Evolutionary conservation across 202 grass and related monocot genomes (phyloP).

Genomic region (Cymbopogon flexuosus): DNA sequence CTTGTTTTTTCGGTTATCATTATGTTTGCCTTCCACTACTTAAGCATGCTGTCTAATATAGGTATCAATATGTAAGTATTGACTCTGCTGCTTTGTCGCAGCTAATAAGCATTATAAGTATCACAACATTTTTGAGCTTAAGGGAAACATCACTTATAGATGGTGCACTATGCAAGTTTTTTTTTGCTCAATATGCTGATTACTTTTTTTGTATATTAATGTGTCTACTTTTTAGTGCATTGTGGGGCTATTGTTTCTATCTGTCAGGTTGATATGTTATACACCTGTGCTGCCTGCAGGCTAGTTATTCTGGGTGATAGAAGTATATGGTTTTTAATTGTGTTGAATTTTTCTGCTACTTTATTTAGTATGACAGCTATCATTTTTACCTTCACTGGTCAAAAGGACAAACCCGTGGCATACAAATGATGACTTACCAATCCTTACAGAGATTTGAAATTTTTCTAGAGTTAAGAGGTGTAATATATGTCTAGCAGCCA

Average conservation of each 20-base stretch:
- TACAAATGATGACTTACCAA: too few relatives aligned
- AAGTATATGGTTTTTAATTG: not conserved
- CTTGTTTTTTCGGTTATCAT: not conserved
- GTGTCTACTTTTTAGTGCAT: not conserved
- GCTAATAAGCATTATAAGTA: constrained; percentile 50
- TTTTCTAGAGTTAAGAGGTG: too few relatives aligned
- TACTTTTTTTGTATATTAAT: constrained; percentile 1
- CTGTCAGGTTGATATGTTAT: not conserved
- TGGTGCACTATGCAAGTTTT: constrained; percentile 47
- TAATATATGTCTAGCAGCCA: too few relatives aligned
- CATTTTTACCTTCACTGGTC: not conserved
- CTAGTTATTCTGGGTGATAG: not conserved
- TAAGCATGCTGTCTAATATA: constrained; percentile 24
- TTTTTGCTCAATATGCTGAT: not conserved
- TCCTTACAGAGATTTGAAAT: too few relatives aligned
- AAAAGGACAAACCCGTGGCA: not conserved
- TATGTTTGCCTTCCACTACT: not conserved
- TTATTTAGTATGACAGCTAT: not conserved
- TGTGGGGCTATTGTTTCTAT: not conserved
- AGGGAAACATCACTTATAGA: constrained; percentile 60
- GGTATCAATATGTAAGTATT: constrained; percentile 45
- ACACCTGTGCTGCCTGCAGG: not conserved
- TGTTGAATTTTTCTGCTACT: not conserved
- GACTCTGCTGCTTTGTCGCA: constrained; percentile 45
- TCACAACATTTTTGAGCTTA: constrained; percentile 51